Evolutionary conservation across 768 basidiomycete species (phyloP), one percentile per base, ranked within the genome.

Genomic region (Pleurotus pulmonarius): DNA sequence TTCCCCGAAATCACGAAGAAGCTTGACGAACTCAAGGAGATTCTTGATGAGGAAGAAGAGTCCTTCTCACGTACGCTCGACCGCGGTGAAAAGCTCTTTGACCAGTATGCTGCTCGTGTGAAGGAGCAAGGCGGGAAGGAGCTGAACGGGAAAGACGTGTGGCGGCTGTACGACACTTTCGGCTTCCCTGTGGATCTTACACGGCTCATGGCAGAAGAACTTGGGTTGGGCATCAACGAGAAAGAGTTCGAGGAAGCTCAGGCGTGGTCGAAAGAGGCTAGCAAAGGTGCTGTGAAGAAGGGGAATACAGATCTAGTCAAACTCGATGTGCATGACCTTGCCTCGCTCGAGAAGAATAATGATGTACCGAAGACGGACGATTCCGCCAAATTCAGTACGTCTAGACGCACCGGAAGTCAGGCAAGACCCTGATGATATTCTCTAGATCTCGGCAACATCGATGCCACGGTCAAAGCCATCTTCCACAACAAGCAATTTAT

Each of bases 141-240:
- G 61, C 83, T 99, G 26, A 85, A 76, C 58, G 97, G 97, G 22
- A 90, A 87, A 62, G 96, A 99, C 65, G 92, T 98, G 37, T 99
- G 97, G 97, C 83, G 92, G 24, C 72, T 99, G 49, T 98, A 98
- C 68, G 97, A 99, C 68, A 98, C 97, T 1, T 99, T 91, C 67
- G 97, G 97, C 49, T 99, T 99, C 77, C 97, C 97, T 0, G 94
- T 92, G 41, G 97, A 99, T 67, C 75, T 99, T 49, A 99, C 97
- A 1, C 86, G 89, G 49, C 78, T 99, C 57, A 98, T 99, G 97
- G 97, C 97, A 3, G 92, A 95, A 69, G 97, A 99, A 67, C 75
- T 92, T 25, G 88, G 87, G 2, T 75, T 99, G 44, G 78, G 75
- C 5, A 82, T 98, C 64, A 94, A 98, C 66, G 87, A 95, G 61